phyloP scores from a whole-genome alignment of 2,329 filamentous ascomycete species.

The Hypoxylon sp. region DNA sequence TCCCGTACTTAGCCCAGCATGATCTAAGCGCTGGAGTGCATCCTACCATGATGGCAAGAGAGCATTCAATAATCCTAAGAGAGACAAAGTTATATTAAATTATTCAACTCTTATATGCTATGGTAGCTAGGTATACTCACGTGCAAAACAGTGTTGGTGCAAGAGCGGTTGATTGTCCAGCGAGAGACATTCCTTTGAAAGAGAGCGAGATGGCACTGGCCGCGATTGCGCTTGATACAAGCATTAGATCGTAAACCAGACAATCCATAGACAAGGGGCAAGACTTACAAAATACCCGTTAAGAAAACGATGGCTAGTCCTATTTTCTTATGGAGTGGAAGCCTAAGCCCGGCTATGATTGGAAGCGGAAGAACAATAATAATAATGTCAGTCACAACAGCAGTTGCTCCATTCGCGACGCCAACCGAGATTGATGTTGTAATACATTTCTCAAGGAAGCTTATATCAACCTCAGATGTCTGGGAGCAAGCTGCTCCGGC shows the following conservation, averaged over 20 bases:
- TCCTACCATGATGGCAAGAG: conserved; percentile 23
- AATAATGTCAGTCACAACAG: conserved; percentile 14
- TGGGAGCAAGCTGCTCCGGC: neutral
- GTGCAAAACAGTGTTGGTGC: conserved; percentile 10
- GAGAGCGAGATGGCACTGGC: conserved; percentile 9
- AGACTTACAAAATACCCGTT: conserved; percentile 16
- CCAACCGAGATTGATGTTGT: neutral
- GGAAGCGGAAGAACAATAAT: conserved; percentile 17
- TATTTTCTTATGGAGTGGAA: conserved; percentile 17
- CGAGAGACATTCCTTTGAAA: conserved; percentile 8
- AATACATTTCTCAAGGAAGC: neutral
- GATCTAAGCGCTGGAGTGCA: conserved; percentile 15
- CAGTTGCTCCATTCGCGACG: conserved; percentile 3
- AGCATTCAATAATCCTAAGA: conserved; percentile 18
- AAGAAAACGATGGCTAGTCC: conserved; percentile 20
- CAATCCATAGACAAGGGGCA: neutral
- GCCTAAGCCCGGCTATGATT: conserved; percentile 1
- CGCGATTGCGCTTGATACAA: neutral
- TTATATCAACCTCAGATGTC: neutral
- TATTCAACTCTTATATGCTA: neutral
- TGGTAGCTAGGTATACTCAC: conserved; percentile 1
- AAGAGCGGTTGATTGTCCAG: conserved; percentile 4
- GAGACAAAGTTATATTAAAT: neutral
- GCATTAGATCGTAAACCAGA: neutral
- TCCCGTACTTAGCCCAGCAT: conserved; percentile 7